Evolutionary conservation across 352 stramenopile species (phyloP).

Genomic region (Pythium dissotocum): DNA sequence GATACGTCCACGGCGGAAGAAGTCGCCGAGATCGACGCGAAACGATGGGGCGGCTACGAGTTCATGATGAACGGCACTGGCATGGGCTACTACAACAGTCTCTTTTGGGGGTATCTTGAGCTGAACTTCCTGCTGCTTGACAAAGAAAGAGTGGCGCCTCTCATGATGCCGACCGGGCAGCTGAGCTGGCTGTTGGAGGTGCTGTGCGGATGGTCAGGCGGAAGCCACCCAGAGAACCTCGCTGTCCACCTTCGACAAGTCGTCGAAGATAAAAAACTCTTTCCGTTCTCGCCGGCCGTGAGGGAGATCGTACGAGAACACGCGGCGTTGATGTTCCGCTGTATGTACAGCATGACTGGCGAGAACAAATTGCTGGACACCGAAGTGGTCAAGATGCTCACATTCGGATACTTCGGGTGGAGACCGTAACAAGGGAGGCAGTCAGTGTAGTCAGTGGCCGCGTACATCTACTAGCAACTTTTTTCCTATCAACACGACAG

Average conservation of each 20-base stretch:
- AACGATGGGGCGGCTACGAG: not conserved
- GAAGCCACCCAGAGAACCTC: not conserved
- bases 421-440: not conserved
- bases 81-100: not conserved
- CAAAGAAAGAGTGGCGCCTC: not conserved
- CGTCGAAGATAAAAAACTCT: not conserved
- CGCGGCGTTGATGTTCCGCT: not conserved
- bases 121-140: not conserved
- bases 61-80: not conserved
- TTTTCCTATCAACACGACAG: too few relatives aligned
- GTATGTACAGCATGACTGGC: not conserved
- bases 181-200: not conserved
- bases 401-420: not conserved
- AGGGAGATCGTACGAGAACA: not conserved
- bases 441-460: too few relatives aligned
- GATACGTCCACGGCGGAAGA: not conserved
- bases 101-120: not conserved
- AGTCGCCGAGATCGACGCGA: not conserved
- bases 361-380: not conserved
- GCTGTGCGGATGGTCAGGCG: not conserved
- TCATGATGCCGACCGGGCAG: not conserved
- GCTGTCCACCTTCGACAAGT: not conserved
- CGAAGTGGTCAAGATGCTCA: not conserved
- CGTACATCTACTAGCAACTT: too few relatives aligned
- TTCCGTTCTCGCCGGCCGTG: not conserved